Evolutionary conservation across 2,329 filamentous ascomycete genomes (phyloP).

Genomic region (Scedosporium aurantiacum): DNA sequence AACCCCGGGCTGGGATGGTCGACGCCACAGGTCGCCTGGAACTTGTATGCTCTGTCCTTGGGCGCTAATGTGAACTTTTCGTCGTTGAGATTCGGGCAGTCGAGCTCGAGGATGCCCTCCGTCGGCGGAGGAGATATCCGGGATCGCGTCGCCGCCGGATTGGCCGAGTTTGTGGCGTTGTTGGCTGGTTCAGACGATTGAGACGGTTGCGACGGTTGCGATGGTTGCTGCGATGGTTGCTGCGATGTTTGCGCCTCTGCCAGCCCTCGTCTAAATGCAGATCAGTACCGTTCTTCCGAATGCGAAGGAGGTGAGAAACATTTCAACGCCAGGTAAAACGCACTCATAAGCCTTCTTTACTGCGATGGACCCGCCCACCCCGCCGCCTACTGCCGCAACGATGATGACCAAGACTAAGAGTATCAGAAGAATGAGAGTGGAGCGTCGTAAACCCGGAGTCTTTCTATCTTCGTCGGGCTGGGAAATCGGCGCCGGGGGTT

Average conservation of each 20-base stretch:
- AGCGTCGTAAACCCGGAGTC: constrained; percentile 2
- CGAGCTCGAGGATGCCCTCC: constrained; percentile 1
- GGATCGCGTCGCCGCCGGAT: not conserved
- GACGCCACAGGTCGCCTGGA: not conserved
- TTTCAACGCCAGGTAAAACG: not conserved
- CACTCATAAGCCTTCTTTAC: constrained; percentile 5
- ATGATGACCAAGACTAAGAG: constrained; percentile 1
- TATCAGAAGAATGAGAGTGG: constrained; percentile 2
- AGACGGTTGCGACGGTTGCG: not conserved
- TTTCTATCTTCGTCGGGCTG: not conserved
- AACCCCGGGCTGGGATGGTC: not conserved
- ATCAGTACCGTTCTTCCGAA: no score
- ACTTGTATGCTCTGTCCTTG: not conserved
- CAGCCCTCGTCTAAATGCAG: not conserved
- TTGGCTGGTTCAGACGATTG: not conserved
- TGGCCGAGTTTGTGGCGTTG: not conserved
- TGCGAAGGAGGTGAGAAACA: not conserved
- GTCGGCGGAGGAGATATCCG: not conserved
- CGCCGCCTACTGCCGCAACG: constrained; percentile 5
- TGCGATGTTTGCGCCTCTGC: not conserved
- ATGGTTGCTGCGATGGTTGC: not conserved
- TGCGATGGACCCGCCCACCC: constrained; percentile 6
- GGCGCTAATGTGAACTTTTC: not conserved
- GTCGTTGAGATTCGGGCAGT: constrained; percentile 5
- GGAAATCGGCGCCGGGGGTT: not conserved